phyloP scores from a whole-genome alignment of 2,329 filamentous ascomycete species.

The Pseudocercospora pini-densiflorae region DNA sequence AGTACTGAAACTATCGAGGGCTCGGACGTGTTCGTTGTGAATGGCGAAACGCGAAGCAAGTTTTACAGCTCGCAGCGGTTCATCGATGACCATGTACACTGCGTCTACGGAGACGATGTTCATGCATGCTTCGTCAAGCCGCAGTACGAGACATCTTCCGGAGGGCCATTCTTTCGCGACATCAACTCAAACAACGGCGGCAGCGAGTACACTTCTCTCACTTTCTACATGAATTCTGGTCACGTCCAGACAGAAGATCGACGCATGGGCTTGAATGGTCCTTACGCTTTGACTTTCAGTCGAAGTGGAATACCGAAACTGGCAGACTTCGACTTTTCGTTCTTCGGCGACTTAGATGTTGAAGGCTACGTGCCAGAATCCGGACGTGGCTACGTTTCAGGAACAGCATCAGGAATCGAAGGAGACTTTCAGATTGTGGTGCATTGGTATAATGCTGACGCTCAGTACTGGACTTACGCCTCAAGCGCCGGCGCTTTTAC shows the following conservation, averaged over 20 bases:
- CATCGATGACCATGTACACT: constrained; percentile 69
- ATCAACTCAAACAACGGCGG: constrained; percentile 69
- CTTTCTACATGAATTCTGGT: constrained; percentile 71
- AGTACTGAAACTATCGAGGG: constrained; percentile 60
- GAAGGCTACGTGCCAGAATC: constrained; percentile 62
- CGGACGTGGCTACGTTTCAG: constrained; percentile 63
- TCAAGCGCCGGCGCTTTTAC: constrained; percentile 60
- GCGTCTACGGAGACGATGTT: constrained; percentile 58
- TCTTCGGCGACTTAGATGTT: constrained; percentile 63
- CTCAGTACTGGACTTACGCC: constrained; percentile 69
- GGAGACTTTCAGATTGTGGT: constrained; percentile 61
- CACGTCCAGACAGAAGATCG: constrained; percentile 66
- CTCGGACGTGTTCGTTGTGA: constrained; percentile 58
- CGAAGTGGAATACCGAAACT: constrained; percentile 59
- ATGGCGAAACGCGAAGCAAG: constrained; percentile 68
- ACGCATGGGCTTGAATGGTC: constrained; percentile 68
- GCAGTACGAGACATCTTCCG: constrained; percentile 66
- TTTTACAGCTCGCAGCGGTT: constrained; percentile 73
- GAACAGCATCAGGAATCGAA: constrained; percentile 63
- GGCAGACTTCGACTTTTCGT: constrained; percentile 57
- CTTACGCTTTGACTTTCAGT: constrained; percentile 66
- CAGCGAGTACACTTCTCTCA: constrained; percentile 58
- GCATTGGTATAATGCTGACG: constrained; percentile 66
- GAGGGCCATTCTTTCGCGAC: constrained; percentile 66
- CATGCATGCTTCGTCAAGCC: constrained; percentile 65